Conservation (phyloP, 2,329 filamentous ascomycete genomes). For the Cladorrhinum sp. region DNA sequence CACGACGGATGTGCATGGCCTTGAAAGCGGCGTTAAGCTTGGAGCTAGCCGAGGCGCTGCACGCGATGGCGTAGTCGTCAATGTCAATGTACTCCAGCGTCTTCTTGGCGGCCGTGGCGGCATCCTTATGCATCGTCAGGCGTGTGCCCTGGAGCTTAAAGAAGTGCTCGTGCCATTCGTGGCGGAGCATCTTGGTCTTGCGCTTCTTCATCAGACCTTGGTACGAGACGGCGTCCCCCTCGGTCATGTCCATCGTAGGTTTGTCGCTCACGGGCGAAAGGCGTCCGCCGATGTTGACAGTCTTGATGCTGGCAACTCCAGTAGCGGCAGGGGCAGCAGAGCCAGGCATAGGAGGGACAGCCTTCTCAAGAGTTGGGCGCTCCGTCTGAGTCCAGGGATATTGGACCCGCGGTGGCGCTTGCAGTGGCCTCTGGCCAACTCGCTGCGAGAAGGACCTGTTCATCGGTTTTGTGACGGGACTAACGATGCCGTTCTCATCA, state of each 20-base stretch:
- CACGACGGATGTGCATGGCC: conserved; percentile 63
- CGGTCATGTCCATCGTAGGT: conserved; percentile 34
- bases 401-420: conserved; percentile 52
- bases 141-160: conserved; percentile 78
- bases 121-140: conserved; percentile 72
- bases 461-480: conserved; percentile 28
- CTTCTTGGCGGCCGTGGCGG: conserved; percentile 46
- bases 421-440: conserved; percentile 41
- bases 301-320: conserved; percentile 15
- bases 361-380: conserved; percentile 44
- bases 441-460: conserved; percentile 38
- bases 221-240: conserved; percentile 59
- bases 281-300: conserved; percentile 28
- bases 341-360: conserved; percentile 38
- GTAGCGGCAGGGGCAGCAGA: conserved; percentile 25
- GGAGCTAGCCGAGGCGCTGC: conserved; percentile 70
- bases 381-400: conserved; percentile 56
- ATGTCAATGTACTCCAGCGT: conserved; percentile 80
- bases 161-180: conserved; percentile 92
- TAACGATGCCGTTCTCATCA: conserved; percentile 54
- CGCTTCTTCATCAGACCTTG: conserved; percentile 93
- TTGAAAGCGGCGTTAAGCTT: conserved; percentile 89
- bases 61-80: conserved; percentile 84
- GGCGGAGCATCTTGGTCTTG: conserved; percentile 80
- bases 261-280: conserved; percentile 32